Conservation (phyloP, 768 basidiomycete species). For the Nidularia sp. region DNA sequence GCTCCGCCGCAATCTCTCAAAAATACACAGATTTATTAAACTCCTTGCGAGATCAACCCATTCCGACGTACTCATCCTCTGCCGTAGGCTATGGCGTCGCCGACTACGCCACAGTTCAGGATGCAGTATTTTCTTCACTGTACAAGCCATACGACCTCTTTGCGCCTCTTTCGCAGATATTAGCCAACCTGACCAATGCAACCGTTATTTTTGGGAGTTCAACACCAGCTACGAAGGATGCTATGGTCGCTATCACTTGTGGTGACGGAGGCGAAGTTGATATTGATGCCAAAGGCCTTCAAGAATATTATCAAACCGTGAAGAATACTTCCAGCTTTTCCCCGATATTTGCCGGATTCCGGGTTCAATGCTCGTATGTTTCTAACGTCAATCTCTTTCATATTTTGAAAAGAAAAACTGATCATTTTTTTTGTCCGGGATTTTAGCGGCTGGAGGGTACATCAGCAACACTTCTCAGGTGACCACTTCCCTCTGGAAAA, state of each 20-base stretch:
- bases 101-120: slow-evolving; percentile 26
- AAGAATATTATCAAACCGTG: background rate
- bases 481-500: too few relatives aligned
- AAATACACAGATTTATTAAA: slow-evolving; percentile 30
- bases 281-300: background rate
- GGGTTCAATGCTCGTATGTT: background rate
- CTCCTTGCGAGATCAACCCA: slow-evolving; percentile 20
- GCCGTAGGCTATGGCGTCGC: slow-evolving; percentile 26
- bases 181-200: slow-evolving; percentile 28
- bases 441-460: background rate
- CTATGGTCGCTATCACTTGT: slow-evolving; percentile 20
- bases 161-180: slow-evolving; percentile 24
- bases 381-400: background rate
- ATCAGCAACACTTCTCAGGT: background rate
- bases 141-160: slow-evolving; percentile 31
- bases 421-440: background rate
- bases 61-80: slow-evolving; percentile 22
- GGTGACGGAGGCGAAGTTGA: slow-evolving; percentile 27
- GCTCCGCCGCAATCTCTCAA: slow-evolving; percentile 21
- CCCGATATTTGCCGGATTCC: background rate
- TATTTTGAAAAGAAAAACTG: background rate
- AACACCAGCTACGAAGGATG: slow-evolving; percentile 12
- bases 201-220: slow-evolving; percentile 17
- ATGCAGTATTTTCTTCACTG: slow-evolving; percentile 23
- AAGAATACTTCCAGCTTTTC: background rate